Evolutionary conservation across 208 protist species (phyloP), one percentile per base, ranked within the genome.

Genomic region (Leishmania lainsoni): DNA sequence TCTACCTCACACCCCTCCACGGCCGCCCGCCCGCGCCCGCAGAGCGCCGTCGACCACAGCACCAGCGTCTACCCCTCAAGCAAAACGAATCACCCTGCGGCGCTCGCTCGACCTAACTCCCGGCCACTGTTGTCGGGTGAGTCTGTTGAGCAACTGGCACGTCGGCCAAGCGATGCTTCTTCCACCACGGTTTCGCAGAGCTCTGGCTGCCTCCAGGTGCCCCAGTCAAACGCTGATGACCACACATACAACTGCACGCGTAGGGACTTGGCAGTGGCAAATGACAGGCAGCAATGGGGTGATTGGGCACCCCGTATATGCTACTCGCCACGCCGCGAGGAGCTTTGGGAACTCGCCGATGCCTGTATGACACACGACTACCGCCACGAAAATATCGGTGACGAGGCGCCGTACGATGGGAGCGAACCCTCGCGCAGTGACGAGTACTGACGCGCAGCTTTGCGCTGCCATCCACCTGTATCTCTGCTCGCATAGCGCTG

Each of bases 341-440:
- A 92, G 70, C 83, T 92, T 26, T 92, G 89, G 89, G 75, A 83
- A 3, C 81, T 86, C 56, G 89, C 85, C n/a, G 80, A 90, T 56
- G 77, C 78, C 35, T 79, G 81, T n/a, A 91, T 91, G 86, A 87
- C 84, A 32, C 84, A 88, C 65, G 81, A 83, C 72, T 83, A 84
- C 75, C 48, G 16, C 20, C 29, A 65, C 45, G 12, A 56, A 42
- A 70, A 42, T 35, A 81, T 78, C 52, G 76, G 22, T 35, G 59
- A 3, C 59, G 14, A 42, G 20, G n/a, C 51, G 35, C 61, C 76
- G 70, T 39, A 9, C 48, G 26, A 71, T 35, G 26, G 5, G 22
- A 39, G 48, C 42, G 48, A 16, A 35, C 32, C 14, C 66, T n/a
- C 35, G 39, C 39, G 59, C n/a, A 35, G 29, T 6, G 35, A 17